Evolutionary conservation across 1,284 basidiomycete species (phyloP).

Genomic region (Cutaneotrichosporon sp.): DNA sequence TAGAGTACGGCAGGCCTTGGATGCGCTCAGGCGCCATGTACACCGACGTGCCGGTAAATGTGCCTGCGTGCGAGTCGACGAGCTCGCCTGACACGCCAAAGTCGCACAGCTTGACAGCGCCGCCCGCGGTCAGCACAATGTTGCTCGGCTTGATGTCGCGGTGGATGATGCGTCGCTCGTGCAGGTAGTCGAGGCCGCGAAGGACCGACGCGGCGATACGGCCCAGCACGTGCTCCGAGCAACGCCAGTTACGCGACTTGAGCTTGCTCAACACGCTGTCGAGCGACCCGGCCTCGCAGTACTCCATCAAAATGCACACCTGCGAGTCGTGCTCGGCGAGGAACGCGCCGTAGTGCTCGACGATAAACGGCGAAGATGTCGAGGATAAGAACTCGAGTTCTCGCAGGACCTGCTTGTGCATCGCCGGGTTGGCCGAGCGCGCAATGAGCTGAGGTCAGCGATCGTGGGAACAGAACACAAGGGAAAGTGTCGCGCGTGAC

Average conservation of each 20-base stretch:
- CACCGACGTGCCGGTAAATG: slow-evolving; percentile 92
- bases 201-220: slow-evolving; percentile 88
- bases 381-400: slow-evolving; percentile 86
- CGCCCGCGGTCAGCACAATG: slow-evolving; percentile 77
- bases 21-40: slow-evolving; percentile 99
- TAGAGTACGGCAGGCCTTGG: slow-evolving; percentile 86
- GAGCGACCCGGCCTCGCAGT: slow-evolving; percentile 72
- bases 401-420: slow-evolving; percentile 78
- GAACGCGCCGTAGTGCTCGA: slow-evolving; percentile 90
- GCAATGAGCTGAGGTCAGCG: slow-evolving; percentile 64
- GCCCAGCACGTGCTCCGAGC: slow-evolving; percentile 86
- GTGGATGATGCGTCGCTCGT: slow-evolving; percentile 87
- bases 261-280: slow-evolving; percentile 83
- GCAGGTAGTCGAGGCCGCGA: slow-evolving; percentile 86
- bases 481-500: too few relatives aligned
- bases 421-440: slow-evolving; percentile 81
- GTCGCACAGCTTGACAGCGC: slow-evolving; percentile 86
- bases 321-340: slow-evolving; percentile 86
- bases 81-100: slow-evolving; percentile 97
- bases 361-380: slow-evolving; percentile 81
- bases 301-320: slow-evolving; percentile 96
- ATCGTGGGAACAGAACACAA: too few relatives aligned
- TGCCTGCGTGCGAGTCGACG: slow-evolving; percentile 82
- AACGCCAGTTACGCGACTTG: slow-evolving; percentile 69
- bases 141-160: slow-evolving; percentile 98